Evolutionary conservation across 768 basidiomycete genomes (phyloP), one percentile per base, ranked within the genome.

Genomic region (Daedaleopsis nitida): DNA sequence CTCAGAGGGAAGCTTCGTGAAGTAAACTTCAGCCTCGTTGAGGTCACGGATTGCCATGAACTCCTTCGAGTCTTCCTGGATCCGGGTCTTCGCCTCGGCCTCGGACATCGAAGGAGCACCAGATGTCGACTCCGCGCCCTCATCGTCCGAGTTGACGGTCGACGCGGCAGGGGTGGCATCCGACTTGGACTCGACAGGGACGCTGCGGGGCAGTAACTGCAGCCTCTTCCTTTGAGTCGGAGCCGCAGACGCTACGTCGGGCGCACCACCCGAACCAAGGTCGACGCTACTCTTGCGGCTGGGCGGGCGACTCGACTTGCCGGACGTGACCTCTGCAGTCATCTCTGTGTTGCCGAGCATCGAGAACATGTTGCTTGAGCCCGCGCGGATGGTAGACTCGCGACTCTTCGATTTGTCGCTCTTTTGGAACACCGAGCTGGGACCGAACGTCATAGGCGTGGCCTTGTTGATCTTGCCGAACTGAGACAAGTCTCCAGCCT

Each of bases 21-120:
- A 94, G 79, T 95, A 96, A 24, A 83, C 83, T 66, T 93, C 93
- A 13, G 92, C 94, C 73, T 97, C 96, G 37, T 89, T 87, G 58
- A 97, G 73, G 69, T 88, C 90, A 65, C 92, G 89, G 67, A 92
- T 86, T 65, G 80, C 84, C 74, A 89, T 94, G 79, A 94, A 91
- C 78, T 98, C 94, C 75, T 92, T 93, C 58, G 79, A 76, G 66
- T 96, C 92, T 67, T 94, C 88, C 14, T 78, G 81, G 67, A 96
- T 88, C 80, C 89, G 91, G 72, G 85, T 84, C 74, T 82, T 80
- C 39, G 86, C 90, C 17, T 86, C 85, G 1, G 76, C 84, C 66
- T 87, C 87, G 0, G 84, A 78, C 83, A 94, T 87, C 55, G 80
- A 77, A 23, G 75, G 67, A 5, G 16, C 38, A 9, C 69, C 72